These are phyloP conservation scores for Jamesozyma hellenica DNA, from an alignment of 805 yeast species.

Conservation along the genomic window DNA sequence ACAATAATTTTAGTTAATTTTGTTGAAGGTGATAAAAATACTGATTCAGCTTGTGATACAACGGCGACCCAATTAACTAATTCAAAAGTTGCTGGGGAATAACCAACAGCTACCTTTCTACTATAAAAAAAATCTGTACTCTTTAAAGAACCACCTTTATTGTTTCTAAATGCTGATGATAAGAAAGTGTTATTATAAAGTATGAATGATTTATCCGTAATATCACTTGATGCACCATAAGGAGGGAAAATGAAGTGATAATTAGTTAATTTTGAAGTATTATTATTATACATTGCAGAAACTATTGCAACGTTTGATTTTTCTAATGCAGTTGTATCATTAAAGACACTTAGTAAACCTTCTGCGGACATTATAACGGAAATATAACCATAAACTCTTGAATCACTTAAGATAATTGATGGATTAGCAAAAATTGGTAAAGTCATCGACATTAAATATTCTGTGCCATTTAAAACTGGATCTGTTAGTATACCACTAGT, in stretches of 20 bases:
- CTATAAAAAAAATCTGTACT: slow-evolving; percentile 31
- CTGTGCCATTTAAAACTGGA: slow-evolving; percentile 42
- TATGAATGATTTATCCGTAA: slow-evolving; percentile 18
- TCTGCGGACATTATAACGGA: slow-evolving; percentile 47
- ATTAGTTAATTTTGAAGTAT: slow-evolving; percentile 22
- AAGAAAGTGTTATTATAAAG: slow-evolving; percentile 29
- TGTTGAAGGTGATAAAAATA: slow-evolving; percentile 53
- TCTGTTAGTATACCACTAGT: slow-evolving; percentile 50
- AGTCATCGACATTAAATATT: slow-evolving; percentile 63
- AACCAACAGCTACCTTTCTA: slow-evolving; percentile 46
- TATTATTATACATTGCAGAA: slow-evolving; percentile 20
- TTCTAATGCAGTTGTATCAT: slow-evolving; percentile 35
- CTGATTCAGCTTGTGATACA: slow-evolving; percentile 51
- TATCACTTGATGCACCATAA: slow-evolving; percentile 10
- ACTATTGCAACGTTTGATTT: slow-evolving; percentile 27
- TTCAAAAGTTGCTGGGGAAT: slow-evolving; percentile 35
- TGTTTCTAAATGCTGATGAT: slow-evolving; percentile 28
- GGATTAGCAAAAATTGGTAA: slow-evolving; percentile 64
- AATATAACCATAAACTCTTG: slow-evolving; percentile 59
- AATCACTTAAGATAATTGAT: slow-evolving; percentile 52
- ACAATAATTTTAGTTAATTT: slow-evolving; percentile 57
- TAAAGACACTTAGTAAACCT: slow-evolving; percentile 32
- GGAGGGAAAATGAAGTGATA: slow-evolving; percentile 39
- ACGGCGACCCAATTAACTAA: slow-evolving; percentile 61
- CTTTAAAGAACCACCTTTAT: slow-evolving; percentile 34